Percentiles rank a stretch among this genome's conserved stretches.
phyloP scores from a whole-genome alignment of 1,139 yeast species.

The Magnusiomyces sp. region DNA sequence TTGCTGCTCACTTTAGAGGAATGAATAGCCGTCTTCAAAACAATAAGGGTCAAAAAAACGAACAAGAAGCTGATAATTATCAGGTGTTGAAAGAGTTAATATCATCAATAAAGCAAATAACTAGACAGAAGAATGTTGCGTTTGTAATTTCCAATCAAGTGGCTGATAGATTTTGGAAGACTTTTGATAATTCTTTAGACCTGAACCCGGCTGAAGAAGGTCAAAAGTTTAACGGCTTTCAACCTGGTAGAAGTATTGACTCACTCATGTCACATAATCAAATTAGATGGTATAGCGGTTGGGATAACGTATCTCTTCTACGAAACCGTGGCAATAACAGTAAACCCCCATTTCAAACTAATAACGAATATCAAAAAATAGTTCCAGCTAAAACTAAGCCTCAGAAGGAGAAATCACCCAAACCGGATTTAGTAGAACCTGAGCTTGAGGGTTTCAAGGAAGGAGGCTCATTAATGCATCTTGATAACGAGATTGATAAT shows the following conservation, averaged over 20 bases:
- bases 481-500: too few species aligned
- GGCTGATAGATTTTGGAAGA: constrained; percentile 38
- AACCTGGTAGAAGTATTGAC: constrained; percentile 7
- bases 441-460: not conserved
- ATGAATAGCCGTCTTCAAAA: constrained; percentile 9
- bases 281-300: constrained; percentile 64
- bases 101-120: constrained; percentile 41
- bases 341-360: too few species aligned
- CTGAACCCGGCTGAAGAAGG: constrained; percentile 1
- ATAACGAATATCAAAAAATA: not conserved
- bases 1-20: constrained; percentile 76
- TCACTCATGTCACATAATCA: constrained; percentile 48
- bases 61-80: not conserved
- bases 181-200: not conserved
- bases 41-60: not conserved
- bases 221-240: constrained; percentile 11
- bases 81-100: constrained; percentile 1
- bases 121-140: constrained; percentile 45
- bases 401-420: not conserved
- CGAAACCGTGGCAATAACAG: too few species aligned
- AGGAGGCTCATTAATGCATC: not conserved
- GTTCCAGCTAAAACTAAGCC: not conserved
- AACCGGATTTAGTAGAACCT: not conserved
- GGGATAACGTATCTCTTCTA: constrained; percentile 43
- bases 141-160: constrained; percentile 77